Conservation (phyloP, 2,329 filamentous ascomycete genomes). For the Botrytis medusae region DNA sequence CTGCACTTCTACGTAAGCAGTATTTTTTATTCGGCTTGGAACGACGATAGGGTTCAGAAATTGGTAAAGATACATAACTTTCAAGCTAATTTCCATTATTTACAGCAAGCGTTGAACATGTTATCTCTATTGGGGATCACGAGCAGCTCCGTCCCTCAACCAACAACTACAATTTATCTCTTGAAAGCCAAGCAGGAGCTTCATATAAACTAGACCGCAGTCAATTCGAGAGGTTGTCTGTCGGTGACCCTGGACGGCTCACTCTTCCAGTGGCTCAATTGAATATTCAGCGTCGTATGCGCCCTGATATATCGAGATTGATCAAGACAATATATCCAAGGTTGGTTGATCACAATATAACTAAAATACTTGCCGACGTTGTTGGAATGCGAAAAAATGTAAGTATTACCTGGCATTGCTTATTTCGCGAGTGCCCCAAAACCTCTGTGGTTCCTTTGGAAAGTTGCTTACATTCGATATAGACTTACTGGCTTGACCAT, state of each 20-base stretch:
- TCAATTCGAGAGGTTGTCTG: slow-evolving; percentile 36
- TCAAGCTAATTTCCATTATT: neutral
- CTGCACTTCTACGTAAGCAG: slow-evolving; percentile 36
- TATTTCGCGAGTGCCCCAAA: neutral
- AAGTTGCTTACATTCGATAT: neutral
- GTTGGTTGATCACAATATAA: slow-evolving; percentile 30
- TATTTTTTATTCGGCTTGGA: neutral
- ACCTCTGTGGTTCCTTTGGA: neutral
- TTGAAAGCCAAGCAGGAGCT: slow-evolving; percentile 37
- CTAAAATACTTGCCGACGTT: slow-evolving; percentile 30
- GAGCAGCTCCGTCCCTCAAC: slow-evolving; percentile 43
- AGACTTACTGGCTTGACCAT: slow-evolving; percentile 36
- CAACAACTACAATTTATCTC: slow-evolving; percentile 31
- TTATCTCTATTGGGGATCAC: slow-evolving; percentile 47
- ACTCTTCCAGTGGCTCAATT: slow-evolving; percentile 33
- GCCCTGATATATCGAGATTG: slow-evolving; percentile 34
- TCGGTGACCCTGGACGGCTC: slow-evolving; percentile 23
- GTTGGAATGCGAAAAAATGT: slow-evolving; percentile 34
- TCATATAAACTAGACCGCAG: slow-evolving; percentile 35
- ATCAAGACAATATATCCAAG: slow-evolving; percentile 33
- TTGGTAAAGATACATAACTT: slow-evolving; percentile 31
- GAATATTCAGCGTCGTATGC: slow-evolving; percentile 37
- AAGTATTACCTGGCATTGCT: neutral
- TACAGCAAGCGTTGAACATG: slow-evolving; percentile 43
- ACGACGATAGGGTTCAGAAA: neutral